Percentiles rank a stretch among this genome's conserved stretches.
phyloP scores from a whole-genome alignment of 2,329 filamentous ascomycete genomes.

The Microsporum audouinii region DNA sequence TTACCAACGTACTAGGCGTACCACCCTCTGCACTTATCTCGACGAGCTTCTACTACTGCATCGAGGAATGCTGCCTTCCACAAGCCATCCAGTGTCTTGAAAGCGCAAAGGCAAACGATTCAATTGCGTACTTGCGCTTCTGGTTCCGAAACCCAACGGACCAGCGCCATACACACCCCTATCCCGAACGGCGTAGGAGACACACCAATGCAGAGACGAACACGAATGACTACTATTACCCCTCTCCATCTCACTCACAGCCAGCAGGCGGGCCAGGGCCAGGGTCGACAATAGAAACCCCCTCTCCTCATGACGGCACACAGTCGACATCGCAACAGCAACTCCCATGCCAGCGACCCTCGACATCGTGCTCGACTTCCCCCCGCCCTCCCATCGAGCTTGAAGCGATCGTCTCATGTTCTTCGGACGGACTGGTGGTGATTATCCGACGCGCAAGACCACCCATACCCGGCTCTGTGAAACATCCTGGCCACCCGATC shows the following conservation, averaged over 20 bases:
- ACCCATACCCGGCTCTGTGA: conserved; percentile 45
- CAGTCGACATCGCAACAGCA: not conserved
- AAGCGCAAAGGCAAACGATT: conserved; percentile 79
- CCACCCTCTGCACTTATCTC: conserved; percentile 57
- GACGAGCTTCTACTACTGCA: conserved; percentile 79
- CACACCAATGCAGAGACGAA: not conserved
- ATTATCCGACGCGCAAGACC: conserved; percentile 64
- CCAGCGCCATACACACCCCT: not conserved
- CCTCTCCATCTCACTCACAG: not conserved
- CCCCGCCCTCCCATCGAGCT: conserved; percentile 46
- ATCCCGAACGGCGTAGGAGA: not conserved
- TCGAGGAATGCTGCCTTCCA: conserved; percentile 61
- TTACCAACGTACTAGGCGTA: conserved; percentile 64
- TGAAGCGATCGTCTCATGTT: conserved; percentile 84
- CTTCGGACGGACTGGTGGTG: conserved; percentile 76
- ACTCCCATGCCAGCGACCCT: not conserved
- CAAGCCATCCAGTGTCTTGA: conserved; percentile 71
- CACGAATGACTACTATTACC: not conserved
- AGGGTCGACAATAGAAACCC: not conserved
- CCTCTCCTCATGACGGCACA: not conserved
- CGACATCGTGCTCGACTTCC: not conserved
- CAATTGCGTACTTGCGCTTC: conserved; percentile 79
- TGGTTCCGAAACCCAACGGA: conserved; percentile 47
- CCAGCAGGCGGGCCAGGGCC: not conserved
- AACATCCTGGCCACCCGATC: conserved; percentile 28